A percentile compares a stretch with the other conserved stretches of the same genome.
Conservation (phyloP, 108 stramenopile genomes). For the Seminavis robusta region DNA sequence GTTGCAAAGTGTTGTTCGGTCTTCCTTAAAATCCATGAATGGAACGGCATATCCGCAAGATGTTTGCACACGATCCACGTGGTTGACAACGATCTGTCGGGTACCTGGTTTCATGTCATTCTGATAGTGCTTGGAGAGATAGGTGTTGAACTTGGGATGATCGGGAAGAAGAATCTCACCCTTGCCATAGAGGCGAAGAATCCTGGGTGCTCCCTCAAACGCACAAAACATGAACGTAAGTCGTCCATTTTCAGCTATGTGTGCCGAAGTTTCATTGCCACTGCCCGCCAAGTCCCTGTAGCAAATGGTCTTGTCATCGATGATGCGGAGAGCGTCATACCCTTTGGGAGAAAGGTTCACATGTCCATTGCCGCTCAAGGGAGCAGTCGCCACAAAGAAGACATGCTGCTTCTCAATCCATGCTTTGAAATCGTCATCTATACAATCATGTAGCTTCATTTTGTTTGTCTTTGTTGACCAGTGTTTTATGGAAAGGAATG, state of each 20-base stretch:
- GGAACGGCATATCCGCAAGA: slow-evolving; percentile 49
- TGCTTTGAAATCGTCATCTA: no score
- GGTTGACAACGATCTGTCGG: slow-evolving; percentile 19
- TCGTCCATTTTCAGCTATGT: slow-evolving; percentile 35
- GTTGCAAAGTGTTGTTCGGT: slow-evolving; percentile 33
- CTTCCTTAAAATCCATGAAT: slow-evolving; percentile 25
- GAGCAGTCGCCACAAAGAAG: slow-evolving; percentile 50
- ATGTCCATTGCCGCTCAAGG: slow-evolving; percentile 14
- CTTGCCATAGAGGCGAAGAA: slow-evolving; percentile 30
- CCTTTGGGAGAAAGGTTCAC: slow-evolving; percentile 44
- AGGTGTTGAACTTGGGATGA: neutral
- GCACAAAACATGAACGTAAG: slow-evolving; percentile 44
- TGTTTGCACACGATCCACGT: slow-evolving; percentile 29
- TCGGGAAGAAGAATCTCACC: slow-evolving; percentile 1
- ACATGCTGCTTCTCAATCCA: slow-evolving; percentile 38
- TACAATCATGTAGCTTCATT: no score
- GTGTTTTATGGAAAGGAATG: no score
- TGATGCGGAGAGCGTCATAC: slow-evolving; percentile 18
- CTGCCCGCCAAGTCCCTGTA: slow-evolving; percentile 38
- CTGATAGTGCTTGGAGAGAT: no score
- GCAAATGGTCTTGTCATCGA: slow-evolving; percentile 26
- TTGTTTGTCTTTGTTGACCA: no score
- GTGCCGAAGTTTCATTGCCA: slow-evolving; percentile 38
- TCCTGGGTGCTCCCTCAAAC: slow-evolving; percentile 36
- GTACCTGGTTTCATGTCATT: no score